Percentiles rank a stretch among this genome's conserved stretches.
Conservation (phyloP, 257 asterid genomes). For the Oldenlandia corymbosa region DNA sequence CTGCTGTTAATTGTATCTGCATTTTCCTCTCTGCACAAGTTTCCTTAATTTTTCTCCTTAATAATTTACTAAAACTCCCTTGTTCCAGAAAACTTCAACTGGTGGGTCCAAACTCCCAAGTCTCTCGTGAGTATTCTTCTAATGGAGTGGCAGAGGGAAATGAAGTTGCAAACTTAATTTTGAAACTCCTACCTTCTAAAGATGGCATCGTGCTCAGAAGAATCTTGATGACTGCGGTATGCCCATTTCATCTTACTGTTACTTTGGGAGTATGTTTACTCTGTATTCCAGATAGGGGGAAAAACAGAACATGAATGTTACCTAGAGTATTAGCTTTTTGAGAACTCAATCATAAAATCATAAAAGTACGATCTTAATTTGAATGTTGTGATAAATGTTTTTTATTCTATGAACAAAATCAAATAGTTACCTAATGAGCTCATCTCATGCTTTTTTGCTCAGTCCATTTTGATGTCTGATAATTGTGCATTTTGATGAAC, state of each 20-base stretch:
- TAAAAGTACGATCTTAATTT: background rate
- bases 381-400: background rate
- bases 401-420: background rate
- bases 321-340: no score
- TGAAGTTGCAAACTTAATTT: slow-evolving; percentile 58
- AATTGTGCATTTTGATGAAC: slow-evolving; percentile 22
- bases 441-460: background rate
- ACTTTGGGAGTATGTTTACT: background rate
- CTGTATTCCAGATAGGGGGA: no score
- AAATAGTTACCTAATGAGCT: background rate
- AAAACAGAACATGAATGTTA: no score
- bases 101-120: slow-evolving; percentile 36
- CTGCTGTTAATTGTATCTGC: background rate
- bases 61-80: slow-evolving; percentile 8
- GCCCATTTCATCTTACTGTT: slow-evolving; percentile 18
- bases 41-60: slow-evolving; percentile 4
- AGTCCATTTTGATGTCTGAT: slow-evolving; percentile 2
- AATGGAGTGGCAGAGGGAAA: slow-evolving; percentile 40
- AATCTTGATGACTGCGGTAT: slow-evolving; percentile 82
- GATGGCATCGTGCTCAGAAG: slow-evolving; percentile 79
- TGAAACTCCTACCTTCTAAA: slow-evolving; percentile 70
- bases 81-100: slow-evolving; percentile 56
- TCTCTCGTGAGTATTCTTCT: slow-evolving; percentile 38
- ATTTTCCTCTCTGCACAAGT: background rate
- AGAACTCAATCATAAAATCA: no score